phyloP scores from a whole-genome alignment of 2,329 filamentous ascomycete species.

The Dactylonectria macrodidyma region DNA sequence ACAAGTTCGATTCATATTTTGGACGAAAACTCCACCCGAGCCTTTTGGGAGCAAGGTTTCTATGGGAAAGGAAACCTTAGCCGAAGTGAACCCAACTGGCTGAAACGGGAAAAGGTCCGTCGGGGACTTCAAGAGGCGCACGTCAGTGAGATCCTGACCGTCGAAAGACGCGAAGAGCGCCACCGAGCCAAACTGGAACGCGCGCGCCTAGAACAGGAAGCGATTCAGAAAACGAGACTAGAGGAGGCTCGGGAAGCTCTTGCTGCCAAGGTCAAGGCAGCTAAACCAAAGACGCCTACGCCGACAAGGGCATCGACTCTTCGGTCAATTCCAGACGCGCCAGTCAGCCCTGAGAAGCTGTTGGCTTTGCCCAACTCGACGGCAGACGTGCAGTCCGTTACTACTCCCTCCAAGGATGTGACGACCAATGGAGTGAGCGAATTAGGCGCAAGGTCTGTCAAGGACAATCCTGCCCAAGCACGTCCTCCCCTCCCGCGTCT shows the following conservation, averaged over 20 bases:
- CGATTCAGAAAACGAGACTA: constrained; percentile 78
- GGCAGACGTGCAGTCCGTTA: constrained; percentile 48
- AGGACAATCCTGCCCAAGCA: neutral
- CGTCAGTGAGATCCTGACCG: constrained; percentile 88
- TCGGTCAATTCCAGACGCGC: constrained; percentile 45
- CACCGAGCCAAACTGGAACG: constrained; percentile 91
- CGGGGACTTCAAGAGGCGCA: constrained; percentile 74
- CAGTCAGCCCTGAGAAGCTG: constrained; percentile 62
- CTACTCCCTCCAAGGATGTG: neutral
- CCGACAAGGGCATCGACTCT: constrained; percentile 12
- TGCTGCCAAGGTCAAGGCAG: constrained; percentile 35
- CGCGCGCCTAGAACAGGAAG: constrained; percentile 88
- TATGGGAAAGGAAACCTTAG: constrained; percentile 95
- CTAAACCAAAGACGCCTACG: constrained; percentile 22
- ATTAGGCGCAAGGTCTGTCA: neutral
- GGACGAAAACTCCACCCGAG: constrained; percentile 81
- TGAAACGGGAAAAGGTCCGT: constrained; percentile 84
- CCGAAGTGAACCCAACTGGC: constrained; percentile 95
- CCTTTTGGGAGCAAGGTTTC: constrained; percentile 96
- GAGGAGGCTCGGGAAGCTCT: constrained; percentile 59
- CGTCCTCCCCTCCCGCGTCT: neutral
- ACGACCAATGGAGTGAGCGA: neutral
- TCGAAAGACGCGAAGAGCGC: constrained; percentile 83
- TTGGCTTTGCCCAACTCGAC: constrained; percentile 71
- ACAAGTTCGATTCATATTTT: constrained; percentile 89